Evolutionary conservation across 2,329 filamentous ascomycete species (phyloP).

Genomic region (Curvularia spicifera): DNA sequence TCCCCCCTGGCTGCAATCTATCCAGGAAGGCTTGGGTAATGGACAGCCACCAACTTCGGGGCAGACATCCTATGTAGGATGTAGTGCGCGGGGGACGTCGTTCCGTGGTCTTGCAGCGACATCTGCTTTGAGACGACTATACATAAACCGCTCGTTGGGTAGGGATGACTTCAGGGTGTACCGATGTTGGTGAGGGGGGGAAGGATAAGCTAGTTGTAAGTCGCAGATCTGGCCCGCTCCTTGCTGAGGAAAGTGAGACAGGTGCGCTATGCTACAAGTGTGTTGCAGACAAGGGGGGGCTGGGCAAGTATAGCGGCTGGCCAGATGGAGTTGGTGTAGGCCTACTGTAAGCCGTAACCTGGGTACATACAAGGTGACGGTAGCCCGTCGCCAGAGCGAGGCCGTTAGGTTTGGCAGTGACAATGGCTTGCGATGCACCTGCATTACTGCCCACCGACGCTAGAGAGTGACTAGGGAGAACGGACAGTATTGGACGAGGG

Average conservation of each 20-base stretch:
- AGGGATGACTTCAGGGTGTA: background rate
- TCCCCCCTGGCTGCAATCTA: slow-evolving; percentile 13
- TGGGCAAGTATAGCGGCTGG: slow-evolving; percentile 38
- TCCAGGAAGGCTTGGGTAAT: slow-evolving; percentile 22
- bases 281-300: slow-evolving; percentile 14
- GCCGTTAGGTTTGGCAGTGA: slow-evolving; percentile 15
- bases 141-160: slow-evolving; percentile 15
- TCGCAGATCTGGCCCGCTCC: slow-evolving; percentile 7
- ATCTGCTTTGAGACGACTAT: slow-evolving; percentile 25
- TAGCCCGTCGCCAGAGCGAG: slow-evolving; percentile 10
- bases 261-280: slow-evolving; percentile 1
- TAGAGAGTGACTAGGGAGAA: slow-evolving; percentile 17
- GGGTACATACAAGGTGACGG: slow-evolving; percentile 5
- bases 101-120: slow-evolving; percentile 21
- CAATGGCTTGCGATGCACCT: slow-evolving; percentile 30
- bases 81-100: slow-evolving; percentile 12
- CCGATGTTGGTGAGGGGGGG: background rate
- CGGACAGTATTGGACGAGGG: slow-evolving; percentile 25
- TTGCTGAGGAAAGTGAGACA: slow-evolving; percentile 5
- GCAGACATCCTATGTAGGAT: slow-evolving; percentile 13
- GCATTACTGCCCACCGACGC: slow-evolving; percentile 19
- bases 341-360: slow-evolving; percentile 7
- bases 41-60: slow-evolving; percentile 15
- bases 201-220: slow-evolving; percentile 7
- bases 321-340: slow-evolving; percentile 15